Evolutionary conservation across 2,329 filamentous ascomycete genomes (phyloP), one percentile per base, ranked within the genome.

Genomic region (Aureobasidium zeae): DNA sequence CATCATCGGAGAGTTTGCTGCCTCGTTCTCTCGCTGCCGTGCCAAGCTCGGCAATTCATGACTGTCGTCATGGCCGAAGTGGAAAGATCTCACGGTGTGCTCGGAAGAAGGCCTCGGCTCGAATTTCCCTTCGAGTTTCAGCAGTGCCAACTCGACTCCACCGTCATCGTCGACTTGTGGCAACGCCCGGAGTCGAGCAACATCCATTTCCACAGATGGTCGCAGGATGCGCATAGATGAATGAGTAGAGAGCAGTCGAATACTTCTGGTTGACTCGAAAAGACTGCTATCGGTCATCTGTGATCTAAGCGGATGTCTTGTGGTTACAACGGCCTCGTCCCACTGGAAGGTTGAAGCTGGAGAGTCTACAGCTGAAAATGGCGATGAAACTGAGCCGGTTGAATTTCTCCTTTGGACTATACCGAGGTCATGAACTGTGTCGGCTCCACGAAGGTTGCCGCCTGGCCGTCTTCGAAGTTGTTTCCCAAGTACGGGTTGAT

Each of bases 71-170:
- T 45, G n/a, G 5, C 25, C 34, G 10, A 36, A 21, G n/a, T 36
- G 12, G 4, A 32, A 32, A 5, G 33, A 28, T 20, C 31, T 39
- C 2, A 17, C 37, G 13, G 21, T 24, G 7, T 26, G 24, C 12
- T 32, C 34, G 16, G 33, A 41, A 25, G 10, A 38, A 41, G 15
- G 32, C 21, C 34, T 37, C 4, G 29, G 19, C 57, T 81, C 74
- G 53, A 81, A 91, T 52, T 78, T 89, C 8, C 91, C 91, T 65
- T 98, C 91, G 0, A 98, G 72, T 56, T 96, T 98, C 53, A 88
- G 65, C 38, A 98, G 63, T 0, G 91, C 86, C n/a, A 88, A 87
- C 57, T 96, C 91, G 19, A 96, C 80, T 10, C 89, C 89, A 5
- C 86, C 86, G 56, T 93, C 68, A 33, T 67, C 67, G 16, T 66